These are phyloP conservation scores for Leishmania lainsoni DNA, from an alignment of 208 protist species.

Conservation along the genomic window DNA sequence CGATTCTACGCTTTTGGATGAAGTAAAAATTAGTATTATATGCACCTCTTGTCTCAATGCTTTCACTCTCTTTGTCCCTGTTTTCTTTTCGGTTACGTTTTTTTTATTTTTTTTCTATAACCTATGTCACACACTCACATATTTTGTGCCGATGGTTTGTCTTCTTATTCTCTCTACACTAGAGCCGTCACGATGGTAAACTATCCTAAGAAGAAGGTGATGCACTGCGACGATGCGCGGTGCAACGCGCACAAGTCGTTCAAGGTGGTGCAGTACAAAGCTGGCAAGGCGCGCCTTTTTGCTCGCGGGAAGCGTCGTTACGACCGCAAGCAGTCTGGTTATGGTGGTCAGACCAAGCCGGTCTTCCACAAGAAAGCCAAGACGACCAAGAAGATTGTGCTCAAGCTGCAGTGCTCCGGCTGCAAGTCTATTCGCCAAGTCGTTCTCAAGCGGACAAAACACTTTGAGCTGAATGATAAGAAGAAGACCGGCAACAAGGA, in stretches of 20 bases:
- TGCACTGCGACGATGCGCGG: conserved; percentile 88
- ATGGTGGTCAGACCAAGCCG: conserved; percentile 99
- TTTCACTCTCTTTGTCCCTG: conserved; percentile 23
- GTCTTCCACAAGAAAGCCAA: conserved; percentile 99
- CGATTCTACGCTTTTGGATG: conserved; percentile 3
- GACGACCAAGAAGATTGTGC: conserved; percentile 99
- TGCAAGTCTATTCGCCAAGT: conserved; percentile 96
- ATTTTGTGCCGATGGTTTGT: conserved; percentile 11
- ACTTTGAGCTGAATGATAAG: conserved; percentile 98
- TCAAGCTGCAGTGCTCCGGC: conserved; percentile 98
- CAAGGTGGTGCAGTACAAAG: conserved; percentile 99
- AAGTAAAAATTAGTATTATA: conserved; percentile 11
- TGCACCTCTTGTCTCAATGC: conserved; percentile 11
- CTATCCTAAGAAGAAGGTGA: conserved; percentile 94
- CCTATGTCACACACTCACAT: neutral
- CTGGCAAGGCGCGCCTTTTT: conserved; percentile 98
- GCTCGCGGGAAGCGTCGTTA: conserved; percentile 99
- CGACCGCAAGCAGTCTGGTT: conserved; percentile 99
- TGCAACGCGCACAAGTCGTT: conserved; percentile 97
- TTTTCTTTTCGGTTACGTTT: conserved; percentile 17
- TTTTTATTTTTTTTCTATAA: neutral
- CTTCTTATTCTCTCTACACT: neutral
- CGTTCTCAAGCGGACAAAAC: conserved; percentile 98
- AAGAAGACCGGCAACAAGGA: conserved; percentile 92
- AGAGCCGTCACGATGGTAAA: conserved; percentile 97